phyloP scores from a whole-genome alignment of 2,329 filamentous ascomycete genomes.

The Pyrenochaeta sp. region DNA sequence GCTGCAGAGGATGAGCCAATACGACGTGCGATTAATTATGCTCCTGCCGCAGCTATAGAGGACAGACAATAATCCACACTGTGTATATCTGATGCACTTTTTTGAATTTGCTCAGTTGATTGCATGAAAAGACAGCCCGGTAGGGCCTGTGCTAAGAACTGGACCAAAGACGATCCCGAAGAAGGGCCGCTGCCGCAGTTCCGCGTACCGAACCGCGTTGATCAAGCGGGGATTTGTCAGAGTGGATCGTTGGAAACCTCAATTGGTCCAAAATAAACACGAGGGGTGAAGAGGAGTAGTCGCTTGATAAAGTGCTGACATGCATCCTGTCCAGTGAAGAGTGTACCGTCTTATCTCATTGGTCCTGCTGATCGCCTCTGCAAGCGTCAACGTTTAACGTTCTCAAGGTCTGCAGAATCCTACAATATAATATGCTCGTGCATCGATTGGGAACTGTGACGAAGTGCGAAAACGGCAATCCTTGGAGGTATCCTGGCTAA shows the following conservation, averaged over 20 bases:
- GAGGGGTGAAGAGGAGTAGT: not conserved
- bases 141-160: no score
- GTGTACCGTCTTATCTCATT: not conserved
- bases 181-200: slow-evolving; percentile 22
- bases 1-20: slow-evolving; percentile 4
- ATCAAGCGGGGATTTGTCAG: slow-evolving; percentile 4
- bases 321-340: not conserved
- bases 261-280: not conserved
- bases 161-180: slow-evolving; percentile 8
- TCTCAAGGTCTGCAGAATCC: not conserved
- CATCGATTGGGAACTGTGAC: no score
- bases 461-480: no score
- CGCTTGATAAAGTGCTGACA: not conserved
- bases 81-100: no score
- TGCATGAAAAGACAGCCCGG: no score
- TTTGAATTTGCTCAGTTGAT: no score
- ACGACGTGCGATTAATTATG: not conserved
- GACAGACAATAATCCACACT: no score
- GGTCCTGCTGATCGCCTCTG: not conserved
- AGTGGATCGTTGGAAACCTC: slow-evolving; percentile 6
- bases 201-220: slow-evolving; percentile 18
- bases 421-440: not conserved
- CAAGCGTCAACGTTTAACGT: not conserved
- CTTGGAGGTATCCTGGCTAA: not conserved
- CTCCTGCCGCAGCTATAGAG: not conserved